These are phyloP conservation scores for Diplodia scrobiculata DNA, from an alignment of 2,329 filamentous ascomycete species.

Conservation along the genomic window DNA sequence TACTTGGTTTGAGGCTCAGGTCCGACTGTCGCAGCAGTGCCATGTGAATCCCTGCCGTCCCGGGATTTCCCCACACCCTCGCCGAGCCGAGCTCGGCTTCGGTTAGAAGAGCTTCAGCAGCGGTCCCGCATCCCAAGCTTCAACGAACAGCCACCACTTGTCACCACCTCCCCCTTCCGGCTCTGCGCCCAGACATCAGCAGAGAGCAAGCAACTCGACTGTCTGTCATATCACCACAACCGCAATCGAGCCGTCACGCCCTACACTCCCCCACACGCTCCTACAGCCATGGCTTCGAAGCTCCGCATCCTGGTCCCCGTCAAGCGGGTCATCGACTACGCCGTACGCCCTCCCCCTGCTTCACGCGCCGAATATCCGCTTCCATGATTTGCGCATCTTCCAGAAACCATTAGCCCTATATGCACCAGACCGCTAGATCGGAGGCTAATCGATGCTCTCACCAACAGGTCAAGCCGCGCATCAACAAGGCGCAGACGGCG, in stretches of 20 bases:
- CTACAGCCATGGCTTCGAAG: constrained; percentile 40
- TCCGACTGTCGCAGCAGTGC: constrained; percentile 14
- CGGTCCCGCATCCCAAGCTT: constrained; percentile 24
- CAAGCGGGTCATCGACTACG: constrained; percentile 62
- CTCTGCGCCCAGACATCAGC: background rate
- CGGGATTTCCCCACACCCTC: constrained; percentile 17
- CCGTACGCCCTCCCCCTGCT: constrained; percentile 44
- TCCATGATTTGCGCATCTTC: background rate
- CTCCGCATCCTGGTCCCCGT: constrained; percentile 59
- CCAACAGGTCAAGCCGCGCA: constrained; percentile 66
- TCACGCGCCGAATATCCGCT: constrained; percentile 12
- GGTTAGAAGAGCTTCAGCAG: constrained; percentile 26
- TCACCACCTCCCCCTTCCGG: background rate
- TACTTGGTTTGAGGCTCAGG: background rate
- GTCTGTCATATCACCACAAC: background rate
- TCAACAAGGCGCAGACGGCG: constrained; percentile 74
- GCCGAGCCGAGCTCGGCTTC: constrained; percentile 28
- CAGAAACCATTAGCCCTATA: background rate
- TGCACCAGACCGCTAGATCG: background rate
- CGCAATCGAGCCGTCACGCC: constrained; percentile 2
- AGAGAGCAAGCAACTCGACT: background rate
- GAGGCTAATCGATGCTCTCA: constrained; percentile 23
- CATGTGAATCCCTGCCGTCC: constrained; percentile 14
- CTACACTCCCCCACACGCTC: no score
- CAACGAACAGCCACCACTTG: background rate